Evolutionary conservation across 768 basidiomycete genomes (phyloP).

Genomic region (Plicaturopsis crispa): DNA sequence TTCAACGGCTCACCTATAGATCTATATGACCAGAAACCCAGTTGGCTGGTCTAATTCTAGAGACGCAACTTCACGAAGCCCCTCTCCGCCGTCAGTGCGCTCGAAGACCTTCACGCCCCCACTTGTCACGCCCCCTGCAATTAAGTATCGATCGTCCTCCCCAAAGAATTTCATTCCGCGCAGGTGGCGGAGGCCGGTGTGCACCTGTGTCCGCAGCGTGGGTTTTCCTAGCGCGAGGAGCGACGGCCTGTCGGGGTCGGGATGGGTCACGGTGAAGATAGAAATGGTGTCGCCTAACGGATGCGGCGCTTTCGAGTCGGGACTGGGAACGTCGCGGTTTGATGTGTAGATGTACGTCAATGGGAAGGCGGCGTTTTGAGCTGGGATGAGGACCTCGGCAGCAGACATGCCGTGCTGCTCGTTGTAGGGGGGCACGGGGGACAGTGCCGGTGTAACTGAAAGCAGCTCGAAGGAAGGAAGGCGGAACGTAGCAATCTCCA

Average conservation of each 20-base stretch:
- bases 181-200: constrained; percentile 63
- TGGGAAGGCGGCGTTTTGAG: constrained; percentile 42
- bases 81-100: constrained; percentile 49
- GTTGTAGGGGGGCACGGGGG: constrained; percentile 34
- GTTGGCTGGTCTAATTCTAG: too few species aligned
- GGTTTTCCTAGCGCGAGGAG: too few species aligned
- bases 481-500: constrained; percentile 46
- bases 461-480: constrained; percentile 38
- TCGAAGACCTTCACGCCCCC: constrained; percentile 70
- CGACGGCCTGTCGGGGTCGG: too few species aligned
- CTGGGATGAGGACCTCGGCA: constrained; percentile 61
- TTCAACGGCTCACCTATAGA: too few species aligned
- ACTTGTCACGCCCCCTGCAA: constrained; percentile 56
- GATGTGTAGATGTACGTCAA: constrained; percentile 61
- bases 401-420: constrained; percentile 40
- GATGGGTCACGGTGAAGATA: constrained; percentile 49
- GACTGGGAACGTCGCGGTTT: constrained; percentile 66
- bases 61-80: too few species aligned
- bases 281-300: constrained; percentile 58
- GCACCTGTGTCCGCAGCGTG: constrained; percentile 55
- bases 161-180: constrained; percentile 67
- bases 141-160: constrained; percentile 47
- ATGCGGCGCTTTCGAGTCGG: constrained; percentile 29
- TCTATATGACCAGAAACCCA: too few species aligned
- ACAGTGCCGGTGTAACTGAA: too few species aligned